Evolutionary conservation across 75 land plant species (phyloP).

Genomic region (Picea sitchensis): DNA sequence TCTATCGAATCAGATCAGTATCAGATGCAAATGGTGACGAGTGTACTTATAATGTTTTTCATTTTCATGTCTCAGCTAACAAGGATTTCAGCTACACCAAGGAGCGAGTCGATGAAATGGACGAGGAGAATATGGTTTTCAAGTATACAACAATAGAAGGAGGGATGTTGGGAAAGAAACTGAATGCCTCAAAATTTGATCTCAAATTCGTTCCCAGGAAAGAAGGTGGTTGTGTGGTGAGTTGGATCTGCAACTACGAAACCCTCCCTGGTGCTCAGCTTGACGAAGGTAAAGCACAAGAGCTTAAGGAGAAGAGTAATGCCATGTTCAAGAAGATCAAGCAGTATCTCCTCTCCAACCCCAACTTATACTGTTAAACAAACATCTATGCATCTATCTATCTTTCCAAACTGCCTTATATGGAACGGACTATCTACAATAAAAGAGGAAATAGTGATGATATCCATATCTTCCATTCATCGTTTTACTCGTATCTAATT

Average conservation of each 20-base stretch:
- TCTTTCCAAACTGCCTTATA: too few species aligned
- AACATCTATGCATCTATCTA: not conserved
- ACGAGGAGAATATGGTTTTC: conserved; percentile 16
- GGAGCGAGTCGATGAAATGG: conserved; percentile 14
- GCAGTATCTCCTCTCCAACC: conserved; percentile 32
- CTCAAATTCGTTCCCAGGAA: conserved; percentile 13
- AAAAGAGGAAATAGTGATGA: too few species aligned
- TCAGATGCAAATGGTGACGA: not conserved
- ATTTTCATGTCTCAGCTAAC: not conserved
- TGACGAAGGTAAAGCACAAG: conserved; percentile 20
- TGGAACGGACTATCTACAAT: too few species aligned
- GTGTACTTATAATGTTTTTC: not conserved
- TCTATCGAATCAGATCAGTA: too few species aligned
- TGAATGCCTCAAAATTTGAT: conserved; percentile 9
- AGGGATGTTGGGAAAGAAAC: conserved; percentile 14
- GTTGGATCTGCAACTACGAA: conserved; percentile 12
- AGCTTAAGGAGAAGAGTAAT: conserved; percentile 10
- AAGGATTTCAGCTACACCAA: conserved; percentile 14
- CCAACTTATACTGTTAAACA: conserved; percentile 8
- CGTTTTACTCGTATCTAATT: too few species aligned
- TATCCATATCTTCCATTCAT: too few species aligned
- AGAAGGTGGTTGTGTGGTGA: conserved; percentile 20
- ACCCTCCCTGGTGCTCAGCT: not conserved
- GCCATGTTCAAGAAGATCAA: conserved; percentile 32
- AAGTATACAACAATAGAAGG: conserved; percentile 31